Evolutionary conservation across 1,139 yeast species (phyloP), one percentile per base, ranked within the genome.

Genomic region (Geotrichum carabidarum): DNA sequence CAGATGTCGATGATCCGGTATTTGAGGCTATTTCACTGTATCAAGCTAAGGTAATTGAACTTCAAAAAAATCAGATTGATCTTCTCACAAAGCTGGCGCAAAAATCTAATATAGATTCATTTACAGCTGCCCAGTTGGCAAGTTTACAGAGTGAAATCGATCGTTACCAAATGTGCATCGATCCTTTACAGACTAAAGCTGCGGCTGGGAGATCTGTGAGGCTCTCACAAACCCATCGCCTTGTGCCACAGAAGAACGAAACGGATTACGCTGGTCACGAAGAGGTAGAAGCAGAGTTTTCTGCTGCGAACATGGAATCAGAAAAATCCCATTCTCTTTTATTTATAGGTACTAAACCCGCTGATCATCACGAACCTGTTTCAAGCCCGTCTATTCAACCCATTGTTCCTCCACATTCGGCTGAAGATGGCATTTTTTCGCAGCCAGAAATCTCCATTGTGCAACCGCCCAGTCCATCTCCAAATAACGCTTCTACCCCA

Each of bases 21-120:
- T 50, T 38, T 38, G 49, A 50, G 22, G 32, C 53, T n/a, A 40
- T 50, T 27, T 12, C 43, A 17, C 3, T 27, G 9, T 35, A 50
- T 15, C 56, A 53, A 31, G 12, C 17, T 4, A 53, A 53, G 36
- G 41, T 53, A 14, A 53, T 53, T n/a, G 50, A 48, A 9, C 48
- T 53, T 9, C 52, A 48, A 22, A 44, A 48, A 34, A 32, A 40
- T 15, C 52, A 53, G 30, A 36, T 53, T 11, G 40, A 37, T 2
- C 14, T 53, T 11, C 30, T 43, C n/a, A 32, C 46, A 8, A 31
- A 17, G 4, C 17, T 53, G 14, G 15, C 40, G 2, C 15, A n/a
- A n/a, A 37, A 37, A n/a, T 14, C n/a, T 6, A 14, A 14, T 5
- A 8, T 37, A 17, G 15, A 37, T n/a, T 14, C n/a, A 2, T 9